phyloP scores from a whole-genome alignment of 208 protist species.

The Entamoeba histolytica region DNA sequence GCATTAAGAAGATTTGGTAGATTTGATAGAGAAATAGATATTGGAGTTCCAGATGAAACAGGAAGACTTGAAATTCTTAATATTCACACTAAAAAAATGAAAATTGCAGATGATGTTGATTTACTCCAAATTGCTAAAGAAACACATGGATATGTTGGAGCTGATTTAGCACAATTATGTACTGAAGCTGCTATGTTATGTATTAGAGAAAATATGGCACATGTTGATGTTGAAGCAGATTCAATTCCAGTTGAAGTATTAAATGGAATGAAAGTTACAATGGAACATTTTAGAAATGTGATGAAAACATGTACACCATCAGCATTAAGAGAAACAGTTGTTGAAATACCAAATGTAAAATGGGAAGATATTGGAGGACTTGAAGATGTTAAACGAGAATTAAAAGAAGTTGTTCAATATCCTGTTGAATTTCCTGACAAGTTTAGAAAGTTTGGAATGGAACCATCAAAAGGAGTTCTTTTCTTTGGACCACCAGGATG shows the following conservation, averaged over 20 bases:
- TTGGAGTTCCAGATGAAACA: conserved; percentile 95
- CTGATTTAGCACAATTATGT: conserved; percentile 69
- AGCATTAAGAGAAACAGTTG: conserved; percentile 87
- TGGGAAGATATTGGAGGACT: conserved; percentile 98
- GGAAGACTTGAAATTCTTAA: conserved; percentile 90
- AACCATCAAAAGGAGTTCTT: conserved; percentile 68
- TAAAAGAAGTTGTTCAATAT: conserved; percentile 97
- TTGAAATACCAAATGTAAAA: conserved; percentile 91
- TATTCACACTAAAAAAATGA: conserved; percentile 99
- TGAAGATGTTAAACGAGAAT: conserved; percentile 86
- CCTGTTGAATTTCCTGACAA: conserved; percentile 95
- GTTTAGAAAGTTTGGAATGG: conserved; percentile 96
- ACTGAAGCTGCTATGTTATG: conserved; percentile 88
- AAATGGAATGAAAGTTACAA: conserved; percentile 82
- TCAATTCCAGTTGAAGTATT: conserved; percentile 66
- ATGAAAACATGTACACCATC: conserved; percentile 81
- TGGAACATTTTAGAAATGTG: conserved; percentile 89
- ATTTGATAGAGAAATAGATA: conserved; percentile 99
- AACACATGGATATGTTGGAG: conserved; percentile 31
- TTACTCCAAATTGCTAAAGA: conserved; percentile 5
- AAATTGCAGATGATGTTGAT: conserved; percentile 62
- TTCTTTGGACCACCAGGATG: conserved; percentile 58
- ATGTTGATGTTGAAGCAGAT: conserved; percentile 97
- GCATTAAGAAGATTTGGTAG: conserved; percentile 95
- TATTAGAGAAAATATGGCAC: conserved; percentile 97